Evolutionary conservation across 1,139 yeast species (phyloP).

Genomic region (Ogataea hybrid): DNA sequence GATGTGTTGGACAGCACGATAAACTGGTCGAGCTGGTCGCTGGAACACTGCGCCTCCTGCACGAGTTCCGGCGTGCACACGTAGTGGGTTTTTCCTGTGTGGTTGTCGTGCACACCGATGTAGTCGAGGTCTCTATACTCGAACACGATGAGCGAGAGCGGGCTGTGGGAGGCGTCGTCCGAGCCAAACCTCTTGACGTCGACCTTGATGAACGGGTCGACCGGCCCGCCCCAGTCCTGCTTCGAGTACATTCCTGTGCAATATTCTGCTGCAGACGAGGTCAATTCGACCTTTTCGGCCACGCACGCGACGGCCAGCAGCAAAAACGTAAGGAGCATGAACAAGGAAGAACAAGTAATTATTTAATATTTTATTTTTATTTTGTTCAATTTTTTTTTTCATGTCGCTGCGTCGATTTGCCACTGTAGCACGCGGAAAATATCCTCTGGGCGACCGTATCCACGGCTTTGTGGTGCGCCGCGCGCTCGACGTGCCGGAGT

Average conservation of each 20-base stretch:
- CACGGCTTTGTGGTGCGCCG: conserved; percentile 66
- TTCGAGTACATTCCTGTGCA: conserved; percentile 91
- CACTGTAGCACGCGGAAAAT: conserved; percentile 37
- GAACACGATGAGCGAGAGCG: conserved; percentile 69
- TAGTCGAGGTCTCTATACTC: conserved; percentile 76
- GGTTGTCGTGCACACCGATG: conserved; percentile 53
- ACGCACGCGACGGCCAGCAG: conserved; percentile 11
- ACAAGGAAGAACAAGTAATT: neutral
- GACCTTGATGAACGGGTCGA: conserved; percentile 55
- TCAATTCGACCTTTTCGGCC: conserved; percentile 38
- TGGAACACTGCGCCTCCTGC: conserved; percentile 52
- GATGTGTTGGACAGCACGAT: conserved; percentile 44
- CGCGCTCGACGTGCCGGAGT: conserved; percentile 73
- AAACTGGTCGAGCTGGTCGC: conserved; percentile 57
- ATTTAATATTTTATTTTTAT: neutral
- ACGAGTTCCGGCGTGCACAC: conserved; percentile 79
- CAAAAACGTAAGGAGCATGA: conserved; percentile 4
- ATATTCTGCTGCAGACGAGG: conserved; percentile 52
- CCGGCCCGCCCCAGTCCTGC: conserved; percentile 82
- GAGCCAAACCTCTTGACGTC: conserved; percentile 33
- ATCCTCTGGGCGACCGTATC: conserved; percentile 59
- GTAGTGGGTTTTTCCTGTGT: conserved; percentile 44
- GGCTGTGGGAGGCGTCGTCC: conserved; percentile 34
- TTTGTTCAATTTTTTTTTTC: neutral
- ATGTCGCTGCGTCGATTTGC: conserved; percentile 16